These are phyloP conservation scores for Penicillium roqueforti DNA, from an alignment of 495 filamentous ascomycete genomes.

Conservation along the genomic window DNA sequence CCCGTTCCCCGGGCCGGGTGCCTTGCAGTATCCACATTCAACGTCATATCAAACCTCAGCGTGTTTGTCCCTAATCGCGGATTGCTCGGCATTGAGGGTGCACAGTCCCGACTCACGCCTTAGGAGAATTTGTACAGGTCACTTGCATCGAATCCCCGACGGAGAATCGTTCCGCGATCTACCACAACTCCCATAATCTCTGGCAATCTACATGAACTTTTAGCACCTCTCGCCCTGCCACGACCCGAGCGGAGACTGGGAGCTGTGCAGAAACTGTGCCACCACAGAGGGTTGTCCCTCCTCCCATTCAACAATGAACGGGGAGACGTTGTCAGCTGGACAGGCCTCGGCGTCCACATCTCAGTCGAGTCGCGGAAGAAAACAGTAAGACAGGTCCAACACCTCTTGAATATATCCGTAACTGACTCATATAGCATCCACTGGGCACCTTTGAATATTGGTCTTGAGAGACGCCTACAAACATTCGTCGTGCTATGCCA, in stretches of 20 bases:
- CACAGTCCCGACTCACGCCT: neutral
- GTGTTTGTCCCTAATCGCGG: neutral
- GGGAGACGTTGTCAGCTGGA: neutral
- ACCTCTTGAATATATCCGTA: neutral
- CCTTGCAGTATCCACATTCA: neutral
- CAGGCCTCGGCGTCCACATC: neutral
- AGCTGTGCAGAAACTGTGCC: neutral
- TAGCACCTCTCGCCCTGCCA: neutral
- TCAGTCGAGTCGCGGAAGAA: slow-evolving; percentile 2
- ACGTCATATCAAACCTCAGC: no score
- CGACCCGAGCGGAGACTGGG: neutral
- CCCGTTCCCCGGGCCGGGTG: neutral
- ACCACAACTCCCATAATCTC: neutral
- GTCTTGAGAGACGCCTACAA: slow-evolving; percentile 79
- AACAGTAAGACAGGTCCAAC: neutral
- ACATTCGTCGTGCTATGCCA: slow-evolving; percentile 82
- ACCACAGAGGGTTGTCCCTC: neutral
- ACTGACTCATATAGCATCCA: slow-evolving; percentile 50
- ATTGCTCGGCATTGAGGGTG: neutral
- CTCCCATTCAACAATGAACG: slow-evolving; percentile 1
- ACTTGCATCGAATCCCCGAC: neutral
- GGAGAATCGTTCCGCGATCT: neutral
- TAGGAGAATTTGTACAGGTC: neutral
- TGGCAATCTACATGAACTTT: neutral
- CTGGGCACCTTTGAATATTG: slow-evolving; percentile 85